Base-by-base conservation (phyloP, 768 basidiomycete species). In the Tremella yokohamensis region DNA sequence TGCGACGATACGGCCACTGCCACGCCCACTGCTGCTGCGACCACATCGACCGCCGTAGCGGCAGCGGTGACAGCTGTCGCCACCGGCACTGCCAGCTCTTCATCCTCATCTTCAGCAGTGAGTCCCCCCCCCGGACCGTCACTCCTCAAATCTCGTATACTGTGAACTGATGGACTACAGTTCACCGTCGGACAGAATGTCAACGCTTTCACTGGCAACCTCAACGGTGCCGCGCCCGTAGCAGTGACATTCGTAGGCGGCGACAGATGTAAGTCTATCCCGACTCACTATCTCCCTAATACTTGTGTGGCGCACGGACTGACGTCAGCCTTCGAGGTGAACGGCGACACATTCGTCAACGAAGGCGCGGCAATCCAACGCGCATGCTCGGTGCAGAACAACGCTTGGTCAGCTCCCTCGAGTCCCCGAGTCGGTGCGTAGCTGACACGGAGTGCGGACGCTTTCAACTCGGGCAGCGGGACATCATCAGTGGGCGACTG, bases 351-450 rank as follows among this genome's bases (percentile, higher is more conserved):
- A 40, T 84, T 84, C 80, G 61, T 82, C 29, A 82, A 83, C 66
- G 39, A 76, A 13, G 72, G 72, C 29, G 81, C 80, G 40, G 83
- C 84, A 16, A 77, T 84, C 29, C 81, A 81, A 19, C 81, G 84
- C 26, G 82, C 82, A 1, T 85, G 84, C 74, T 82, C 83, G 63
- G 79, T 82, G 39, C 83, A 84, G 71, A 80, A 83, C 69, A 84
- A 84, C 74, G 56, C 70, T 34, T 85, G 84, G 57, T 63, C 25
- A 55, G 61, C 54, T 15, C 8, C 26, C 44, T 2, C n/a, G n/a
- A 25, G n/a, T 49, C 48, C 39, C 29, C 15, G 25, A n/a, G 49
- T 18, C 22, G n/a, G 6, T 49, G 18, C 4, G 37, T 18, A 25
- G 25, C 25, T 45, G 18, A 25, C 40, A 4, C n/a, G 18, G 15